Base-by-base conservation (phyloP, 2,329 filamentous ascomycete genomes). In the Rhinocladiella similis region DNA sequence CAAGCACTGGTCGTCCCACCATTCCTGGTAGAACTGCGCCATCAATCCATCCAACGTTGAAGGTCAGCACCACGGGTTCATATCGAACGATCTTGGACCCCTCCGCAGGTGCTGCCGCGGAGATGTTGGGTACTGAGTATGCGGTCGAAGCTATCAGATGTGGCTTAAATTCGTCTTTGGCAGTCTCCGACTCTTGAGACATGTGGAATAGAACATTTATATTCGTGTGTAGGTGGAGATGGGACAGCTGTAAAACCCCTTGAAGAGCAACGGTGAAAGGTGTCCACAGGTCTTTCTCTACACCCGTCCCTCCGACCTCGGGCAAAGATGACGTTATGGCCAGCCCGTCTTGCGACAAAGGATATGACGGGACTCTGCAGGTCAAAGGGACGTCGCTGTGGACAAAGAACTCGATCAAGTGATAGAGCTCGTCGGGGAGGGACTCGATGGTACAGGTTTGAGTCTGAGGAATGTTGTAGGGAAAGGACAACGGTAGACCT, bases 381-480 rank as follows among this genome's bases (percentile, higher is more conserved):
- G 91, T 86, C 48, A 97, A 81, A 9, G 94, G 94, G 16, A 91
- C 92, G 75, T 99, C 94, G 77, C 89, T 91, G 80, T 97, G 94
- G 72, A 97, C 87, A 81, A 97, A 97, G 81, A 97, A 97, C 77
- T 97, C 70, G 41, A 81, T 62, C 20, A 82, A 67, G 64, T 84
- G 82, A 63, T 83, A 78, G 35, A 80, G 73, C 2, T 80, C 72
- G 58, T 83, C 82, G 27, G 80, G 74, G 9, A 81, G 76, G 27
- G 73, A 72, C 55, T 75, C 71, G 57, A 81, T 77, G 45, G 83
- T 78, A 66, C 78, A 79, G 42, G 75, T 79, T 60, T 84, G 75
- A 46, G 96, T 91, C 71, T 76, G 71, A 43, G 73, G 72, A 64
- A 89, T 75, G 71, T 92, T 92, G 77, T 96, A 97, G 72, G 84